Evolutionary conservation across 805 yeast genomes (phyloP).

Genomic region (Jamesozyma rosinii): DNA sequence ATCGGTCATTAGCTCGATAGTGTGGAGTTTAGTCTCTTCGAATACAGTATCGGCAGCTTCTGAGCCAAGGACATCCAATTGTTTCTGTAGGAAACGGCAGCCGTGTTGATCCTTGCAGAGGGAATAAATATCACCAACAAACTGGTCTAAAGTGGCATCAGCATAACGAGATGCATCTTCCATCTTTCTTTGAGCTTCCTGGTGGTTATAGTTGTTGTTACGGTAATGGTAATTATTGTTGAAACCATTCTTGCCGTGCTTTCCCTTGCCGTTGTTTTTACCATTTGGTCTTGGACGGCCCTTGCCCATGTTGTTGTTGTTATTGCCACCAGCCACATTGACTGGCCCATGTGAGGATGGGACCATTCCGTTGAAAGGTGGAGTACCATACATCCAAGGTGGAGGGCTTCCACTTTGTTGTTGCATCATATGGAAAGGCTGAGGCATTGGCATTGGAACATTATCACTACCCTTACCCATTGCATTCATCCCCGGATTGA

Average conservation of each 20-base stretch:
- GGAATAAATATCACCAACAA: slow-evolving; percentile 62
- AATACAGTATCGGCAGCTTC: slow-evolving; percentile 67
- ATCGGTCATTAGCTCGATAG: slow-evolving; percentile 83
- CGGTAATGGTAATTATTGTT: slow-evolving; percentile 4
- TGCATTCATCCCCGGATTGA: neutral
- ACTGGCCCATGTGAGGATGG: slow-evolving; percentile 12
- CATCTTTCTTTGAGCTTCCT: slow-evolving; percentile 12
- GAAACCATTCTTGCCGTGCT: slow-evolving; percentile 11
- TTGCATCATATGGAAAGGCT: slow-evolving; percentile 11
- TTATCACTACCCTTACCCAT: slow-evolving; percentile 1
- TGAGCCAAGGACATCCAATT: slow-evolving; percentile 57
- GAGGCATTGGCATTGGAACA: slow-evolving; percentile 5
- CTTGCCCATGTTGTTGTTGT: slow-evolving; percentile 18
- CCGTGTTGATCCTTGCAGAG: slow-evolving; percentile 96
- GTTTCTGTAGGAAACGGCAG: slow-evolving; percentile 83
- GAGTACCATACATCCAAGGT: slow-evolving; percentile 29
- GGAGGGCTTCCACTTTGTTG: slow-evolving; percentile 24
- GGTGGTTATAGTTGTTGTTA: slow-evolving; percentile 5
- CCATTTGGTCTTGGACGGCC: slow-evolving; percentile 2
- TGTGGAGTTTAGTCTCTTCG: slow-evolving; percentile 66
- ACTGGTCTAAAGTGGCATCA: slow-evolving; percentile 59
- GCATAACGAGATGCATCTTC: slow-evolving; percentile 66
- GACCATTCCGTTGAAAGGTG: slow-evolving; percentile 24
- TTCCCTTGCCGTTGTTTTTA: slow-evolving; percentile 7
- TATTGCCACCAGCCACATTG: slow-evolving; percentile 6